Evolutionary conservation across 257 asterid genomes (phyloP), one percentile per base, ranked within the genome.

Genomic region (Lycium barbarum): DNA sequence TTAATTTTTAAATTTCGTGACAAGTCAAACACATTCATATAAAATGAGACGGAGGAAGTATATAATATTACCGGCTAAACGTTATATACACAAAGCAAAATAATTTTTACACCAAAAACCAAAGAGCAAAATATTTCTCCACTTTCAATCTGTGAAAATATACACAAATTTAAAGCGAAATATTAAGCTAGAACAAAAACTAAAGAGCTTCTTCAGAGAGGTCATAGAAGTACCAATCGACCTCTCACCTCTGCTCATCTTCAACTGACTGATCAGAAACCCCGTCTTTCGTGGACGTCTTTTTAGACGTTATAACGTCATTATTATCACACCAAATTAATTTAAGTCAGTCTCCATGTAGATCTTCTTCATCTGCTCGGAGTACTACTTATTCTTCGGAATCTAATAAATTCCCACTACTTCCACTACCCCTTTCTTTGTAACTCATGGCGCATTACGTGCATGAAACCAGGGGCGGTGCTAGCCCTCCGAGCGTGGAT

Each of bases 271-370:
- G 8, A 66, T 59, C 73, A n/a, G 80, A 72, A 72, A 72, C 18
- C 79, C 80, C 80, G 80, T 10, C n/a, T 72, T 72, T 72, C 59
- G 18, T 72, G 80, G 59, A 38, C 17, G 55, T 12, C 55, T 71
- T 71, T 71, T 43, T 40, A 71, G 79, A 55, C 79, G 17, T 40
- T 38, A 40, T n/a, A 40, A 71, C 79, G 79, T 71, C 79, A 71
- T 71, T 71, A 71, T 40, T 71, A 43, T 18, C 35, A 8, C 17
- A 18, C 9, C 5, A 61, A 2, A 61, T n/a, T 58, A 40, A 2
- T 26, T 26, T 26, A 0, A 40, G 65, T 58, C 65, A 58, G 26
- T 62, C 6, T 2, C 33, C 33, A 26, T 26, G 33, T 26, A 26
- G 33, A 26, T 8, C 68, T 62, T 20, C 68, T 7, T 62, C 36